Evolutionary conservation across 176 grass and related monocot species (phyloP).

Genomic region (Avena eriantha): DNA sequence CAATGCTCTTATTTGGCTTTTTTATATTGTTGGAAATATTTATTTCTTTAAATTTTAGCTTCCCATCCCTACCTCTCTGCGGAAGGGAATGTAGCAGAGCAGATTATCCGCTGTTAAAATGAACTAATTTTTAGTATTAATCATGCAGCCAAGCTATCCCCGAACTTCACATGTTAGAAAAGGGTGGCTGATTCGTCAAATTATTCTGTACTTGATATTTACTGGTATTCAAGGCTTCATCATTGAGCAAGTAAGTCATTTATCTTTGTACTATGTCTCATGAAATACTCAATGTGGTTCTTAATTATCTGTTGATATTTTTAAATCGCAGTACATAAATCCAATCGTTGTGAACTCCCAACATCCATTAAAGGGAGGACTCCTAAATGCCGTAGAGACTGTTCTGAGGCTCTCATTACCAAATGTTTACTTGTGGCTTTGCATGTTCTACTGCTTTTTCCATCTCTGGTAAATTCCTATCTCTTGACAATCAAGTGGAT

Average conservation of each 20-base stretch:
- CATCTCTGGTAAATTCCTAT: slow-evolving; percentile 83
- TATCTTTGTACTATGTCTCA: background rate
- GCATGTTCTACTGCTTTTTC: slow-evolving; percentile 99
- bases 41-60: background rate
- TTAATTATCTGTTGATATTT: slow-evolving; percentile 35
- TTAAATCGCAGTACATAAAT: slow-evolving; percentile 89
- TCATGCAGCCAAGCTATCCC: slow-evolving; percentile 82
- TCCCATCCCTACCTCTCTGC: background rate
- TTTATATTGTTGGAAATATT: background rate
- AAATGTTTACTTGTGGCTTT: slow-evolving; percentile 97
- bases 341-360: slow-evolving; percentile 94
- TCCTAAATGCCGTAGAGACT: slow-evolving; percentile 86
- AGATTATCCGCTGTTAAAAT: slow-evolving; percentile 25
- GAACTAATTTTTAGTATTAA: slow-evolving; percentile 16
- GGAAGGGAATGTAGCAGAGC: background rate
- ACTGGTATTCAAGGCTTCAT: slow-evolving; percentile 96
- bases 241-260: slow-evolving; percentile 89
- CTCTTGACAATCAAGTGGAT: slow-evolving; percentile 26
- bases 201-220: slow-evolving; percentile 85
- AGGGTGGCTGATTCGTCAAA: slow-evolving; percentile 90
- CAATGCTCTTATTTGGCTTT: background rate
- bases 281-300: slow-evolving; percentile 21
- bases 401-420: slow-evolving; percentile 92
- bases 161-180: slow-evolving; percentile 71
- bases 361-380: slow-evolving; percentile 86